Base-by-base conservation (phyloP, 306 rosid genomes). In the Vigna trinervia region DNA sequence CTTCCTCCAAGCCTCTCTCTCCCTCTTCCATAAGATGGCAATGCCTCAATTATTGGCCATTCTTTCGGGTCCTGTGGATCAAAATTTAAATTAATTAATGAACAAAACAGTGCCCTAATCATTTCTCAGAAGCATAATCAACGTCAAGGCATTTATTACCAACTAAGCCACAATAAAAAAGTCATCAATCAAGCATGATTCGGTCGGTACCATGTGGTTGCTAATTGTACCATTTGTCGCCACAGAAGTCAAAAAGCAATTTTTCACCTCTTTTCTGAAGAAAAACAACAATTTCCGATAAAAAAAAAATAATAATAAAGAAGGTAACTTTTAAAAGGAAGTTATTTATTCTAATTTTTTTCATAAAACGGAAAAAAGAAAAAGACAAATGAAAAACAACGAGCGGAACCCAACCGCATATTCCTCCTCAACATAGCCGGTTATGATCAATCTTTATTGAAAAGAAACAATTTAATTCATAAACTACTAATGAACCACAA, bases 11-110 rank as follows among this genome's bases (percentile, higher is more conserved):
- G 56, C 76, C 98, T 86, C 88, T 95, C 98, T 77, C 98, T 90
- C 15, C 98, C 98, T 87, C 98, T 87, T 80, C 97, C 98, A 81
- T 92, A 95, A 15, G 97, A 90, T 61, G 98, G 97, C 59, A 95
- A 77, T 13, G 98, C 90, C 84, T 89, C 93, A 71, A 95, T 87
- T 78, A 95, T 59, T 58, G 98, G 97, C 97, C 97, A 95, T 58
- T 95, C 93, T 56, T 85, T 79, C 9, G 80, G 88, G 60, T 95
- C 97, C 98, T 95, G 74, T 36, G 13, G 54, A 75, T 54, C 26
- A 17, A 71, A 30, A 59, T 79, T 23, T 1, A 19, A 58, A 57
- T 54, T 52, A 36, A 70, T n/a, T 1, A 38, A 34, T 52, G 46
- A 59, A 59, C 28, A 78, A 69, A 43, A 12, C 28, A 43, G 23